Base-by-base conservation (phyloP, 2,329 filamentous ascomycete genomes). In the Fusarium sp. region DNA sequence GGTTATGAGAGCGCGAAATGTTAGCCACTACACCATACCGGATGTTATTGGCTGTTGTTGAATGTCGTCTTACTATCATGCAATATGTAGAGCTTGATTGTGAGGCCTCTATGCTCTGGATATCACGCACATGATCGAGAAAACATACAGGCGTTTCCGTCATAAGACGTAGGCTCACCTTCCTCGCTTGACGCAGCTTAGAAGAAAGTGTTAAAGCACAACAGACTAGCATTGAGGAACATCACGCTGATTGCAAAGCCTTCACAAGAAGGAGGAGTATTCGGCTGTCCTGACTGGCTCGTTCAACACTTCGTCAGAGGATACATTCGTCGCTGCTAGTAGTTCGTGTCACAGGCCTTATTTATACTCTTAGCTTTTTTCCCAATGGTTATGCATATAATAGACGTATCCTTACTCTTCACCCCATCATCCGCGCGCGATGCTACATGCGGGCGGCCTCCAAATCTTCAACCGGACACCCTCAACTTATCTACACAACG, bases 11-110 rank as follows among this genome's bases (percentile, higher is more conserved):
- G 74, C 74, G 74, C 71, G 73, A 76, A 76, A 76, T 76, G 74
- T 76, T 76, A 74, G 74, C 74, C 74, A 76, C 73, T 76, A 76
- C 74, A 76, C 74, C 75, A 76, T 76, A 75, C 74, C 74, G 74
- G 74, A 76, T 64, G 8, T 6, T 28, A 31, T 38, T 10, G 17
- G 22, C 28, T 40, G 5, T 58, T 51, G 20, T 20, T 58, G 2
- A 5, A 4, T 1, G 1, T 1, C 3, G 3, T 5, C 3, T 2
- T 10, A 31, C 4, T 13, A 31, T 31, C 5, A 28, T 28, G 8
- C 26, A 9, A 28, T 28, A 28, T 28, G 7, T 7, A 24, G 22
- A 24, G 1, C 4, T 1, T 24, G 1, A 24, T 1, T 5, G 4
- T 6, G 22, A 24, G 7, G 18, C 18, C 18, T 20, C 18, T 20